These are phyloP conservation scores for Suhomyces pyralidae DNA, from an alignment of 805 yeast genomes.

Conservation along the genomic window DNA sequence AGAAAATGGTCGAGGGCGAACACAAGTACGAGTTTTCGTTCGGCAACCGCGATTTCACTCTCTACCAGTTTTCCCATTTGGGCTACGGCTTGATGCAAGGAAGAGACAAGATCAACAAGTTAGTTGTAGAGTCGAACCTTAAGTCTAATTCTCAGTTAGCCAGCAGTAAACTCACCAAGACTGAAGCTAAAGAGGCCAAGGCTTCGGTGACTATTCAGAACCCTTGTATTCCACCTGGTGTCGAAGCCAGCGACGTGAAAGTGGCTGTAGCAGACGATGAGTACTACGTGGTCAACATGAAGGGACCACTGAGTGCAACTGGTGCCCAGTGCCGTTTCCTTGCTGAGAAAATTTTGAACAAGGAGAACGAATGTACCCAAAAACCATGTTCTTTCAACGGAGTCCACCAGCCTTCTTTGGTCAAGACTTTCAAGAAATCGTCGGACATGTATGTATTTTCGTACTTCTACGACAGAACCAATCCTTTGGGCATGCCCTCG, in stretches of 20 bases:
- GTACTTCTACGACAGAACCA: slow-evolving; percentile 91
- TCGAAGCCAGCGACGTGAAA: slow-evolving; percentile 52
- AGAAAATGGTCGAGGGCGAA: slow-evolving; percentile 77
- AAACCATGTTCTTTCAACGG: slow-evolving; percentile 96
- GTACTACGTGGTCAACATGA: slow-evolving; percentile 54
- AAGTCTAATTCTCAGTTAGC: slow-evolving; percentile 20
- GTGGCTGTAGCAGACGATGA: slow-evolving; percentile 52
- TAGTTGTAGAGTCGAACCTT: slow-evolving; percentile 54
- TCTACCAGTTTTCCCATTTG: slow-evolving; percentile 92
- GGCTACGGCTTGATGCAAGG: slow-evolving; percentile 97
- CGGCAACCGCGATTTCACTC: slow-evolving; percentile 74
- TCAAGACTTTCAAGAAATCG: slow-evolving; percentile 64
- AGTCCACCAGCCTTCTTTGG: slow-evolving; percentile 91
- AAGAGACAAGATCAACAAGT: slow-evolving; percentile 71
- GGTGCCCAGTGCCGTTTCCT: slow-evolving; percentile 84
- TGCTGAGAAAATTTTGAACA: slow-evolving; percentile 79
- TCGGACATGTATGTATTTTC: slow-evolving; percentile 89
- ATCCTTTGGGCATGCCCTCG: slow-evolving; percentile 91
- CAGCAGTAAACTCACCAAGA: slow-evolving; percentile 18
- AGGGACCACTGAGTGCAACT: slow-evolving; percentile 59
- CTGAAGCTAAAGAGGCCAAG: slow-evolving; percentile 36
- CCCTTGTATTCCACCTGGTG: slow-evolving; percentile 88
- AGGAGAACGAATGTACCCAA: slow-evolving; percentile 69
- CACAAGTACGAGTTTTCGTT: slow-evolving; percentile 78
- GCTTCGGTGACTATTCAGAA: slow-evolving; percentile 52